Conservation (phyloP, 2,329 filamentous ascomycete species). For the Diplodia scrobiculata region DNA sequence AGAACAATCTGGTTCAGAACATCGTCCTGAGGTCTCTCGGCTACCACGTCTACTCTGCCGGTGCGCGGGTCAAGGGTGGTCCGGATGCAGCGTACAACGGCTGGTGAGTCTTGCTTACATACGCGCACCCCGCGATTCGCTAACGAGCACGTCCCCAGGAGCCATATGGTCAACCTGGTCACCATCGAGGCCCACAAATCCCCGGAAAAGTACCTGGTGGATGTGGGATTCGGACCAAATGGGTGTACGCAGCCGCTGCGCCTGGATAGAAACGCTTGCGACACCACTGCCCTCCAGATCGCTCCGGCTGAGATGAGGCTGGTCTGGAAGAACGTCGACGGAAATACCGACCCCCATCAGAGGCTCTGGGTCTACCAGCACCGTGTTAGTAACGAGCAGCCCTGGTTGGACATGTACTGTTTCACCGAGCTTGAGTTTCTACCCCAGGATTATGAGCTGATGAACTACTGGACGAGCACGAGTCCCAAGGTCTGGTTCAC, state of each 20-base stretch:
- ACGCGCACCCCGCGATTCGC: slow-evolving; percentile 19
- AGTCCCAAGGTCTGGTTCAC: slow-evolving; percentile 41
- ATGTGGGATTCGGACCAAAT: slow-evolving; percentile 49
- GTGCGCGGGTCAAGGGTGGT: slow-evolving; percentile 43
- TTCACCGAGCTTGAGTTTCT: slow-evolving; percentile 56
- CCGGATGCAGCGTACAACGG: slow-evolving; percentile 34
- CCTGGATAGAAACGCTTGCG: slow-evolving; percentile 37
- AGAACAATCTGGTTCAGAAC: slow-evolving; percentile 59
- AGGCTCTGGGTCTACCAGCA: slow-evolving; percentile 51
- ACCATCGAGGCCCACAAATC: slow-evolving; percentile 40
- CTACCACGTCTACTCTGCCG: slow-evolving; percentile 49
- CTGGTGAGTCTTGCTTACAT: slow-evolving; percentile 35
- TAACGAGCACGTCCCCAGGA: slow-evolving; percentile 35
- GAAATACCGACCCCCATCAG: slow-evolving; percentile 41
- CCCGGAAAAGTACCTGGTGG: slow-evolving; percentile 38
- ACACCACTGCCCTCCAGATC: slow-evolving; percentile 35
- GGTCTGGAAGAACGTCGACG: slow-evolving; percentile 41
- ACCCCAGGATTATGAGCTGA: slow-evolving; percentile 39
- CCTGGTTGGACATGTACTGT: slow-evolving; percentile 64
- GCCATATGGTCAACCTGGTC: slow-evolving; percentile 52
- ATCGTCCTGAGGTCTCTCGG: slow-evolving; percentile 56
- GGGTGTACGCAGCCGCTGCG: slow-evolving; percentile 46
- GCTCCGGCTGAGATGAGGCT: slow-evolving; percentile 40
- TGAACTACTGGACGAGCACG: slow-evolving; percentile 44
- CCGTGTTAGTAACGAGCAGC: slow-evolving; percentile 42